These are phyloP conservation scores for Cnidoscolus chayamansa DNA, from an alignment of 441 rosid genomes.

Conservation along the genomic window DNA sequence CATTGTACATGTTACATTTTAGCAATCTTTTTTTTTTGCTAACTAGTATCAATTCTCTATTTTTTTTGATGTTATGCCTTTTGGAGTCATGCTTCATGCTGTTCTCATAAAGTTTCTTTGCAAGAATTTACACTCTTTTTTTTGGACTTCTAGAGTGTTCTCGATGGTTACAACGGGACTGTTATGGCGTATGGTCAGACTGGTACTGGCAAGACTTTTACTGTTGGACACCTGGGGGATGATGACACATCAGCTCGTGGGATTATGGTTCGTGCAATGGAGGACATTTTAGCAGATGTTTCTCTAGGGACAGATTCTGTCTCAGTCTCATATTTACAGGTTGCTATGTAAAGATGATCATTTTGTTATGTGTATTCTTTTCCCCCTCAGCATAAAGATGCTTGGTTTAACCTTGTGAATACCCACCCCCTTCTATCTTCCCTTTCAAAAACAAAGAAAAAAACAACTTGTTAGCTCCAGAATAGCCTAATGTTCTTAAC, in stretches of 20 bases:
- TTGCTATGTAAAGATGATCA: too few relatives aligned
- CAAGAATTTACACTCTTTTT: conserved; percentile 8
- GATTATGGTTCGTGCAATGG: conserved; percentile 98
- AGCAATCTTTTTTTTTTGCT: background rate
- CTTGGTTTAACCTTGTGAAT: too few relatives aligned
- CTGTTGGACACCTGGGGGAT: conserved; percentile 85
- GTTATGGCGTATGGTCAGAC: conserved; percentile 99
- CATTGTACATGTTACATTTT: background rate
- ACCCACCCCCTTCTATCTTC: too few relatives aligned
- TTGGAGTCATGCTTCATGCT: background rate
- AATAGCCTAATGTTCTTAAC: conserved; percentile 21
- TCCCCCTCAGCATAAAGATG: too few relatives aligned
- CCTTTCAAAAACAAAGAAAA: too few relatives aligned
- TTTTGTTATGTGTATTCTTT: too few relatives aligned
- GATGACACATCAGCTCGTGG: conserved; percentile 93
- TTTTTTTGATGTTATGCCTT: too few relatives aligned
- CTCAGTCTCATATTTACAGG: too few relatives aligned
- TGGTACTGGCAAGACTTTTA: conserved; percentile 97
- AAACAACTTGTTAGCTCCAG: background rate
- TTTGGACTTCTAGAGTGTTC: conserved; percentile 60
- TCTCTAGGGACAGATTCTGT: conserved; percentile 56
- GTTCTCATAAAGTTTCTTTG: background rate
- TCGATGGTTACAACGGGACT: conserved; percentile 97
- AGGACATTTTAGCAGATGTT: conserved; percentile 72
- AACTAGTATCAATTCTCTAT: background rate